Evolutionary conservation across 495 filamentous ascomycete genomes (phyloP).

Genomic region (Xylaria sp.): DNA sequence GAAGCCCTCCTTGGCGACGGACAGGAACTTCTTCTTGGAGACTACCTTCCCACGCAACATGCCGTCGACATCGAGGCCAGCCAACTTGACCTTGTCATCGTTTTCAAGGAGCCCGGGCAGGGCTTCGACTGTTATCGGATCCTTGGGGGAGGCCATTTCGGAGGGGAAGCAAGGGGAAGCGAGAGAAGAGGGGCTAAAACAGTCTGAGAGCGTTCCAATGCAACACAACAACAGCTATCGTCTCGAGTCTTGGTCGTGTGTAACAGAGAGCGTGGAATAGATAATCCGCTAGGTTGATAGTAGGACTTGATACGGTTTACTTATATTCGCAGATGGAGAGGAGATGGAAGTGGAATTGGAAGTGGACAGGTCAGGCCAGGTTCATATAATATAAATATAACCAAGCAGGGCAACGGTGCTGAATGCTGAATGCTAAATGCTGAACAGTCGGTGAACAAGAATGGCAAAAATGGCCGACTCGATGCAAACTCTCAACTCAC

Average conservation of each 20-base stretch:
- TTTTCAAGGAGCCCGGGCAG: conserved; percentile 70
- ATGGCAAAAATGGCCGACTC: background rate
- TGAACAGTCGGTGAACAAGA: conserved; percentile 18
- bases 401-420: background rate
- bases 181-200: background rate
- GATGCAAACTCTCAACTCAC: background rate
- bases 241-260: background rate
- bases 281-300: background rate
- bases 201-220: background rate
- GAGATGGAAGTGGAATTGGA: background rate
- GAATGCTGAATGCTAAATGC: too few species aligned
- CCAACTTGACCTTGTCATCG: conserved; percentile 90
- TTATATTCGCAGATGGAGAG: background rate
- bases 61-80: conserved; percentile 91
- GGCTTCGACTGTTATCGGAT: conserved; percentile 62
- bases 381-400: too few species aligned
- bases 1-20: conserved; percentile 81
- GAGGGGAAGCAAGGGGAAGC: background rate
- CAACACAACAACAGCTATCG: background rate
- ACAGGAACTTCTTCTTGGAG: conserved; percentile 95
- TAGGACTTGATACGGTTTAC: background rate
- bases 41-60: conserved; percentile 91
- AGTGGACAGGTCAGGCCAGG: too few species aligned
- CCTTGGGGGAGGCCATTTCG: conserved; percentile 32
- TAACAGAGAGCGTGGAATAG: background rate